A percentile compares a stretch with the other conserved stretches of the same genome.
Evolutionary conservation across 352 stramenopile genomes (phyloP).

Genomic region (Halophytophthora polymorphica): DNA sequence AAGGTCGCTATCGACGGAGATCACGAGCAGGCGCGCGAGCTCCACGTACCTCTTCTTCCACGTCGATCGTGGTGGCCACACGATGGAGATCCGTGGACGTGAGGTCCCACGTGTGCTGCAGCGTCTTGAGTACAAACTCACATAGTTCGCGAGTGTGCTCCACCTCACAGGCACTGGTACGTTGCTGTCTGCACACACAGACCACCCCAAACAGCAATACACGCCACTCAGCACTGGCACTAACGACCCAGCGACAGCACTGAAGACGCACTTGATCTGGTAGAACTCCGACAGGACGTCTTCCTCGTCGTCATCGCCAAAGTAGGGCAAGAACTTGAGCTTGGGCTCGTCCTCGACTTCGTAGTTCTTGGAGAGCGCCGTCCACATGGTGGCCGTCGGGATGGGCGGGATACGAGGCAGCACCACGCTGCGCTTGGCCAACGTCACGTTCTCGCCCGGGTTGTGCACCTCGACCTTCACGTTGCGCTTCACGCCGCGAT

Average conservation of each 20-base stretch:
- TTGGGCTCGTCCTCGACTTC: slow-evolving; percentile 84
- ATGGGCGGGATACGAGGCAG: slow-evolving; percentile 47
- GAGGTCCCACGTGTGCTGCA: slow-evolving; percentile 74
- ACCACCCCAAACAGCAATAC: slow-evolving; percentile 1
- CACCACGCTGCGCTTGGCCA: slow-evolving; percentile 36
- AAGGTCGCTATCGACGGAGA: neutral
- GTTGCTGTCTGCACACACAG: slow-evolving; percentile 37
- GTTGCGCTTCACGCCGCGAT: slow-evolving; percentile 15
- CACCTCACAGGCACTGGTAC: slow-evolving; percentile 64
- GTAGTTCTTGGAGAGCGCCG: slow-evolving; percentile 78
- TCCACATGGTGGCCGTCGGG: slow-evolving; percentile 76
- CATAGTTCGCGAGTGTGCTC: slow-evolving; percentile 78
- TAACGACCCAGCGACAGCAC: neutral
- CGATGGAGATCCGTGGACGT: slow-evolving; percentile 49
- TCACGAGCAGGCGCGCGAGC: neutral
- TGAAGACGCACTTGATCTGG: slow-evolving; percentile 61
- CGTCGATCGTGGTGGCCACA: slow-evolving; percentile 56
- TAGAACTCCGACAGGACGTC: slow-evolving; percentile 85
- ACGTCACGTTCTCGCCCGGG: slow-evolving; percentile 20
- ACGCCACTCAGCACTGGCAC: neutral
- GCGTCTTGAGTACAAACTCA: slow-evolving; percentile 52
- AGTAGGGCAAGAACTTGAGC: slow-evolving; percentile 67
- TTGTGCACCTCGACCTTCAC: slow-evolving; percentile 28
- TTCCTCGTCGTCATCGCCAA: slow-evolving; percentile 81
- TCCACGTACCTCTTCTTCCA: slow-evolving; percentile 44